Percentiles rank a stretch among this genome's conserved stretches.
These are phyloP conservation scores for Entophlyctis helioformis DNA, from an alignment of 192 early-diverging fungal genomes.

Conservation along the genomic window DNA sequence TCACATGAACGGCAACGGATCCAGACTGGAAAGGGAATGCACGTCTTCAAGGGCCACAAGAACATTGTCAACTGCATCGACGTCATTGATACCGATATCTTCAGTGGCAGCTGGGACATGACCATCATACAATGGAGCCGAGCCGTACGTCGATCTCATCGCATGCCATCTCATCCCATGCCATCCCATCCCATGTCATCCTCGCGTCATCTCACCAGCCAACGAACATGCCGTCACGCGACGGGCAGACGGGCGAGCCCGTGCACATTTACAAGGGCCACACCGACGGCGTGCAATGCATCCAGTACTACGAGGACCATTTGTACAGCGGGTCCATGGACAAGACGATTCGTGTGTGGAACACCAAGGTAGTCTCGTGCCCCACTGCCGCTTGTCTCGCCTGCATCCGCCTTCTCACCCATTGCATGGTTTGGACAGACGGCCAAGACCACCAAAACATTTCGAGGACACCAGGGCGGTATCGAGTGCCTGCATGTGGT, in stretches of 20 bases:
- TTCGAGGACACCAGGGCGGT: slow-evolving; percentile 31
- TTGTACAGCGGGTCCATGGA: slow-evolving; percentile 40
- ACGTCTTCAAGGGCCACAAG: slow-evolving; percentile 41
- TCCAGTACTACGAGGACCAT: slow-evolving; percentile 24
- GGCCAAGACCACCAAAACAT: slow-evolving; percentile 16
- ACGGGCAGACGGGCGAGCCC: slow-evolving; percentile 31
- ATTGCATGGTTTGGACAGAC: slow-evolving; percentile 8
- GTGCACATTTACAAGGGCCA: slow-evolving; percentile 27
- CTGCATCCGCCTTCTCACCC: not conserved
- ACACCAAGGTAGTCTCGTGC: slow-evolving; percentile 7
- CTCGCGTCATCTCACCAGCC: too few relatives aligned
- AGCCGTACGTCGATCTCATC: slow-evolving; percentile 18
- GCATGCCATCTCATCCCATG: too few relatives aligned
- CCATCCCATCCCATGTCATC: too few relatives aligned
- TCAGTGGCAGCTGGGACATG: slow-evolving; percentile 40
- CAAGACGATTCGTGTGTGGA: slow-evolving; percentile 37
- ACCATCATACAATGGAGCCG: slow-evolving; percentile 42
- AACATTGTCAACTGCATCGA: slow-evolving; percentile 44
- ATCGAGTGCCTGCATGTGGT: slow-evolving; percentile 31
- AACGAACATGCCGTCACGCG: too few relatives aligned
- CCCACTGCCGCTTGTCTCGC: not conserved
- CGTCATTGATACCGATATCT: slow-evolving; percentile 37
- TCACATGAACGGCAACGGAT: not conserved
- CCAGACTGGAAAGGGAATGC: slow-evolving; percentile 34
- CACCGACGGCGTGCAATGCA: slow-evolving; percentile 41